These are phyloP conservation scores for Phytophthora nicotianae DNA, from an alignment of 352 stramenopile species.

Conservation along the genomic window DNA sequence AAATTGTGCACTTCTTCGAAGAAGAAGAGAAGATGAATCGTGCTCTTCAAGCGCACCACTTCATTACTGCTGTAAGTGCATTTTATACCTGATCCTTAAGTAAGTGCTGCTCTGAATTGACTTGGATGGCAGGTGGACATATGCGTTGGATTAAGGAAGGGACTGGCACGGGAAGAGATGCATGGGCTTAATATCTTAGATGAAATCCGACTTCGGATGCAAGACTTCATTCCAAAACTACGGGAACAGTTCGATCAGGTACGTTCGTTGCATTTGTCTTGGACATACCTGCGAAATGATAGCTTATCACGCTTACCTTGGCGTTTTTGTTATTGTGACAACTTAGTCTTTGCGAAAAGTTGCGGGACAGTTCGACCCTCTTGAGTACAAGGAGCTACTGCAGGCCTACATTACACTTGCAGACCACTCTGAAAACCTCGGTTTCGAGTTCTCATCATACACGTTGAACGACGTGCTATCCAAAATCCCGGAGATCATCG, in stretches of 20 bases:
- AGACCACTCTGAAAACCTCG: constrained; percentile 75
- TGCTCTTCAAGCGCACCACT: constrained; percentile 61
- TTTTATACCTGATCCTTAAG: not conserved
- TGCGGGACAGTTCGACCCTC: constrained; percentile 67
- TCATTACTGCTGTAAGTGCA: constrained; percentile 66
- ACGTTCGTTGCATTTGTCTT: constrained; percentile 1
- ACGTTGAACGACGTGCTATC: constrained; percentile 70
- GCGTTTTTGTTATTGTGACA: not conserved
- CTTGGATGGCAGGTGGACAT: constrained; percentile 62
- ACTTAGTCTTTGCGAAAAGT: constrained; percentile 77
- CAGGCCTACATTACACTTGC: constrained; percentile 82
- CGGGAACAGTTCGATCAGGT: constrained; percentile 79
- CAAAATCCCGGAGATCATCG: constrained; percentile 80
- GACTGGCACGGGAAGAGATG: constrained; percentile 49
- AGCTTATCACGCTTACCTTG: constrained; percentile 1
- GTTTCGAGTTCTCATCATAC: constrained; percentile 80
- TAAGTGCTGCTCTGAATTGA: not conserved
- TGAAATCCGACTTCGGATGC: constrained; percentile 64
- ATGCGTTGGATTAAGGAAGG: constrained; percentile 62
- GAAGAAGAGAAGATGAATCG: constrained; percentile 81
- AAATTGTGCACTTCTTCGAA: constrained; percentile 84
- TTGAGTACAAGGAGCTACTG: constrained; percentile 82
- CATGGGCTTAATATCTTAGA: constrained; percentile 61
- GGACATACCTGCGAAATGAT: not conserved
- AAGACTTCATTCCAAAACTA: constrained; percentile 80